Evolutionary conservation across 306 rosid species (phyloP), one percentile per base, ranked within the genome.

Genomic region (Vigna trinervia): DNA sequence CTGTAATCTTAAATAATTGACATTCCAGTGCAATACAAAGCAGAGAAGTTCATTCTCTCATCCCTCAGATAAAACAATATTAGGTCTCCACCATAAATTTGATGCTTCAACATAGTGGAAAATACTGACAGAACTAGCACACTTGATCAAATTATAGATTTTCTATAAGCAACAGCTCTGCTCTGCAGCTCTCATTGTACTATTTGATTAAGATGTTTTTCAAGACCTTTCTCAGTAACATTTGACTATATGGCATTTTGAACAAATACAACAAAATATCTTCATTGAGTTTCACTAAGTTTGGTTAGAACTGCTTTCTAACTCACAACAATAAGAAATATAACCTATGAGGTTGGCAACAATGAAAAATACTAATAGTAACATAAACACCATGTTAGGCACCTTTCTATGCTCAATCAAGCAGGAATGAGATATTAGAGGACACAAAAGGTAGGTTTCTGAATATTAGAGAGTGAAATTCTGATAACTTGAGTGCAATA

Each of bases 21-120:
- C 12, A 19, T 39, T 65, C 32, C 15, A 22, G 51, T 78, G 76
- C 61, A 36, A 70, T 20, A 60, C 22, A 20, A 70, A 59, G 36
- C 8, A 48, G 69, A 56, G 5, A 58, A 77, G 22, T 67, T 77
- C 69, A 68, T 69, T 23, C 60, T 78, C 76, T 20, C 43, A 47
- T 57, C 64, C 60, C 30, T 63, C 22, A 30, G 20, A 66, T 38
- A 36, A 48, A 60, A 47, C 22, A 15, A 75, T n/a, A 56, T 70
- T 50, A 9, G 72, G 17, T 71, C 53, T 63, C 28, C 58, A 61
- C 72, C 17, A 26, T 14, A 26, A 78, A 50, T 36, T 51, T 57
- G 78, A 73, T 38, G 39, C 19, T 34, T 32, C 81, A 59, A 32
- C 14, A 46, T 26, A 47, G 30, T 13, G 23, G 26, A 53, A 61